These are phyloP conservation scores for Plasmodium coatneyi DNA, from an alignment of 169 alveolate genomes.

Conservation along the genomic window DNA sequence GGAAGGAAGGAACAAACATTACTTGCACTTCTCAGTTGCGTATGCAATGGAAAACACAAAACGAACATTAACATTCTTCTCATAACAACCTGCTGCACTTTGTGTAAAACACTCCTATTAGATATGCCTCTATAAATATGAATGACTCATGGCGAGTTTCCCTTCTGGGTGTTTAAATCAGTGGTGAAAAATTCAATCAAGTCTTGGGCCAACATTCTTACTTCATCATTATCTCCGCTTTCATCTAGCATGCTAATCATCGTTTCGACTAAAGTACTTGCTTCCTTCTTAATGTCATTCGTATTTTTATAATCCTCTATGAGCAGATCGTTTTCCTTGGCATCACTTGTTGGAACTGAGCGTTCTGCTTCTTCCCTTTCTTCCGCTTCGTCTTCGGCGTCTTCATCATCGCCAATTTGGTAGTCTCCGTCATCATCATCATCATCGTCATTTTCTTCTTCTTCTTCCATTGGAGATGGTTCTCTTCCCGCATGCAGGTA, in stretches of 20 bases:
- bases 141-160: neutral
- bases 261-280: neutral
- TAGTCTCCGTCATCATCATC: no score
- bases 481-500: neutral
- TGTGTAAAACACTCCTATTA: neutral
- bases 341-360: neutral
- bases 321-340: neutral
- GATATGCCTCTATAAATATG: neutral
- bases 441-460: no score
- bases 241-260: neutral
- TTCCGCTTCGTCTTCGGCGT: no score
- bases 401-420: no score
- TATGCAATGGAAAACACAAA: neutral
- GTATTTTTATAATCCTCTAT: neutral
- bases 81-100: neutral
- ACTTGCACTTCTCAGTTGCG: neutral
- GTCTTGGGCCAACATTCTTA: constrained; percentile 4
- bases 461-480: neutral
- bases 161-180: neutral
- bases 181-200: neutral
- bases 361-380: neutral
- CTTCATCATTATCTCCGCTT: neutral
- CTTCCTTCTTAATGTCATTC: neutral
- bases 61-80: neutral
- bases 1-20: neutral